These are phyloP conservation scores for Penicillium psychrofluorescens DNA, from an alignment of 495 filamentous ascomycete species.

Conservation along the genomic window DNA sequence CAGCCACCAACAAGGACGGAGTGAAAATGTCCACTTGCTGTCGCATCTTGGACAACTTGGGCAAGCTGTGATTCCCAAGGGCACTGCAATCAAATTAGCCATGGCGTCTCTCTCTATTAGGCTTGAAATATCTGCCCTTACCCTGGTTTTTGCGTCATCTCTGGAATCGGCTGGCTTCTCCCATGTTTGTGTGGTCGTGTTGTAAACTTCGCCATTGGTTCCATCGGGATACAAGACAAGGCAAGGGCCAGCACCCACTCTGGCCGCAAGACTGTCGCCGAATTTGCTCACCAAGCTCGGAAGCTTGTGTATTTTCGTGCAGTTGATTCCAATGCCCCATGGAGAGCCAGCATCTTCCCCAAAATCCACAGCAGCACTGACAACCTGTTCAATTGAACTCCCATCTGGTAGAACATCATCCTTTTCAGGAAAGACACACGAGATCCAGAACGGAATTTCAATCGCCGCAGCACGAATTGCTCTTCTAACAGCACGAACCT, in stretches of 20 bases:
- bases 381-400: slow-evolving; percentile 19
- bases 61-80: slow-evolving; percentile 45
- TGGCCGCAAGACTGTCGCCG: slow-evolving; percentile 27
- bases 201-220: slow-evolving; percentile 58
- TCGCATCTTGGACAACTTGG: slow-evolving; percentile 24
- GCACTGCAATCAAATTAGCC: slow-evolving; percentile 13
- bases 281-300: slow-evolving; percentile 37
- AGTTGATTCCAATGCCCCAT: slow-evolving; percentile 62
- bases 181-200: slow-evolving; percentile 54
- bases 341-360: slow-evolving; percentile 26
- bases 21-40: slow-evolving; percentile 39
- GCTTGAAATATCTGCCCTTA: too few species aligned
- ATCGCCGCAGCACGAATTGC: slow-evolving; percentile 25
- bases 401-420: slow-evolving; percentile 40
- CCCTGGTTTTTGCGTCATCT: not conserved
- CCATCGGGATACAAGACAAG: slow-evolving; percentile 64
- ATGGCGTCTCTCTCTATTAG: too few species aligned
- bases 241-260: slow-evolving; percentile 29
- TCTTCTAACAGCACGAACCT: slow-evolving; percentile 51
- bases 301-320: slow-evolving; percentile 52
- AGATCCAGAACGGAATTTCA: slow-evolving; percentile 47
- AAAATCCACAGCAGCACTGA: slow-evolving; percentile 18
- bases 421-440: slow-evolving; percentile 51
- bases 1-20: slow-evolving; percentile 53
- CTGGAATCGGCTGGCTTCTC: slow-evolving; percentile 20